A percentile compares a stretch with the other conserved stretches of the same genome.
Conservation (phyloP, 2,329 filamentous ascomycete genomes). For the Colletotrichum zoysiae region DNA sequence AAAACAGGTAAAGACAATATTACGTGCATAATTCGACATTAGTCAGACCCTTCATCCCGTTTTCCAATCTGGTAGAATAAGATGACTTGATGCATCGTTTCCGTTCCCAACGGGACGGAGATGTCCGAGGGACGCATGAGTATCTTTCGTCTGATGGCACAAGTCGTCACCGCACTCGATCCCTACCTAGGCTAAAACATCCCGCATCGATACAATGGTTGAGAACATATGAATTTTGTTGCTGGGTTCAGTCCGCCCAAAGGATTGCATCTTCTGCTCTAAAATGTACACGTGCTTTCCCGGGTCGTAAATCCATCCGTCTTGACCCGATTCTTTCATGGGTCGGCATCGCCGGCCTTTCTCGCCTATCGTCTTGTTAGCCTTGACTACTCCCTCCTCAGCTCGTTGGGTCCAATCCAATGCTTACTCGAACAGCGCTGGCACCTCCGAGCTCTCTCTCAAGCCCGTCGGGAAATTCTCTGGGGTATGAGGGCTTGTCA, state of each 20-base stretch:
- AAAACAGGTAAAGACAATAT: neutral
- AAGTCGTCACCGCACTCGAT: no score
- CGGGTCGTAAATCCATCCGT: constrained; percentile 22
- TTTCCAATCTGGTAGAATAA: neutral
- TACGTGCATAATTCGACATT: neutral
- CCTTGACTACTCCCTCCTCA: neutral
- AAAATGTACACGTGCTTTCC: constrained; percentile 40
- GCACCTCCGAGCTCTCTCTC: constrained; percentile 81
- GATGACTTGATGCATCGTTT: neutral
- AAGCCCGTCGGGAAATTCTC: constrained; percentile 79
- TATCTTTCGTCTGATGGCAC: neutral
- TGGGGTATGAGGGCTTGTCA: constrained; percentile 76
- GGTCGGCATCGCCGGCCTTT: constrained; percentile 66
- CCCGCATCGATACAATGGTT: neutral
- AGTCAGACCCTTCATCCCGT: neutral
- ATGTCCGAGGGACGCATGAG: neutral
- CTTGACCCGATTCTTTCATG: constrained; percentile 50
- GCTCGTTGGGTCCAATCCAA: neutral
- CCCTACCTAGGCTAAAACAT: neutral
- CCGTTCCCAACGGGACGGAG: neutral
- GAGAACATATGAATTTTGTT: constrained; percentile 36
- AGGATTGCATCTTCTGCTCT: constrained; percentile 40
- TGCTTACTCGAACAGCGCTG: constrained; percentile 74
- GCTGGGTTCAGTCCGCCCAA: constrained; percentile 20
- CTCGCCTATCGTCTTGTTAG: constrained; percentile 59